Percentiles rank a stretch among this genome's conserved stretches.
Evolutionary conservation across 2,329 filamentous ascomycete genomes (phyloP).

Genomic region (Tolypocladium inflatum): DNA sequence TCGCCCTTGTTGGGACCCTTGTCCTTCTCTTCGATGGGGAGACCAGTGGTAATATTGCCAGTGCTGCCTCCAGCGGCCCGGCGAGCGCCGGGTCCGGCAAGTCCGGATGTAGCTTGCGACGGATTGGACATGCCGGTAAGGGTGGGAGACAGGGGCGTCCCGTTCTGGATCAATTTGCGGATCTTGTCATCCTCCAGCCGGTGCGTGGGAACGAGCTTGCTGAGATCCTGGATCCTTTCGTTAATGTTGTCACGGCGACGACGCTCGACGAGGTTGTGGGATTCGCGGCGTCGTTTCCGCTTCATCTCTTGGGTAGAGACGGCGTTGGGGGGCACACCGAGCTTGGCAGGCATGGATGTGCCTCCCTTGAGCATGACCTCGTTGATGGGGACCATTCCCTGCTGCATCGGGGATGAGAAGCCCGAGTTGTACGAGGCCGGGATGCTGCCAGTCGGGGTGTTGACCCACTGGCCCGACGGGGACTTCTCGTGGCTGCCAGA

Average conservation of each 20-base stretch:
- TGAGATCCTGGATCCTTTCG: conserved; percentile 93
- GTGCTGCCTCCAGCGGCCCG: conserved; percentile 61
- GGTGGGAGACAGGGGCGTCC: conserved; percentile 78
- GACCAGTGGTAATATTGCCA: conserved; percentile 82
- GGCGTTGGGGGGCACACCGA: conserved; percentile 42
- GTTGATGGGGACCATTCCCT: conserved; percentile 66
- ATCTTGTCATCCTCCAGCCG: conserved; percentile 95
- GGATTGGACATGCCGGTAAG: conserved; percentile 61
- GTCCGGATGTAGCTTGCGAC: conserved; percentile 72
- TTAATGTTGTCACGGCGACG: conserved; percentile 97
- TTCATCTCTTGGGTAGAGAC: conserved; percentile 88
- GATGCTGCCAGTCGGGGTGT: conserved; percentile 67
- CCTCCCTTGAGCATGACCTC: conserved; percentile 84
- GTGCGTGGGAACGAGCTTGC: conserved; percentile 83
- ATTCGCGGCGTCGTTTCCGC: conserved; percentile 81
- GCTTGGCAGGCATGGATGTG: conserved; percentile 82
- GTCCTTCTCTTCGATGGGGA: conserved; percentile 94
- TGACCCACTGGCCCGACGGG: conserved; percentile 81
- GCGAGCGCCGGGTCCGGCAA: conserved; percentile 76
- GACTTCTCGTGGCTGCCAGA: conserved; percentile 68
- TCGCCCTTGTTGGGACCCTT: conserved; percentile 98
- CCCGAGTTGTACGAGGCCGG: conserved; percentile 84
- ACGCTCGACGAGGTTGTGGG: conserved; percentile 93
- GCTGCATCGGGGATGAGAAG: conserved; percentile 71
- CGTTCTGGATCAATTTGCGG: conserved; percentile 87